Evolutionary conservation across 1,284 basidiomycete genomes (phyloP).

Genomic region (Malassezia nana): DNA sequence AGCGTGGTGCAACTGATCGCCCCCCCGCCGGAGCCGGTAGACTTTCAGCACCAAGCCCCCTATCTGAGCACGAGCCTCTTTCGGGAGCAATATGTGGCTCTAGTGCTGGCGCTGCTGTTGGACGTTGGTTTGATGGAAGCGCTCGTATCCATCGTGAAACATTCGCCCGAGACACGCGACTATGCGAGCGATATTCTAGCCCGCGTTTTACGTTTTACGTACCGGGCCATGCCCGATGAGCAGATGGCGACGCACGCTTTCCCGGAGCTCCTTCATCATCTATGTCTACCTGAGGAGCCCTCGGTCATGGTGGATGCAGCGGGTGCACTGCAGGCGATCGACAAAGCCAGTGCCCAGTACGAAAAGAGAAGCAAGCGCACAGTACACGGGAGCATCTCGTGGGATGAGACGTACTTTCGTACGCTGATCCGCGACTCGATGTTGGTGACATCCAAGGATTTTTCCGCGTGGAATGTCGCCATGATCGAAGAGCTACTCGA

Average conservation of each 20-base stretch:
- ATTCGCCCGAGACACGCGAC: constrained; percentile 20
- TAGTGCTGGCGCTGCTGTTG: constrained; percentile 76
- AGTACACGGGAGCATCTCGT: constrained; percentile 63
- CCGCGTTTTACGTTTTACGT: constrained; percentile 77
- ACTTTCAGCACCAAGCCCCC: neutral
- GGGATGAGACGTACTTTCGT: constrained; percentile 45
- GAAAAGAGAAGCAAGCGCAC: neutral
- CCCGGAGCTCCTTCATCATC: constrained; percentile 73
- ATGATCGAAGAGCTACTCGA: constrained; percentile 78
- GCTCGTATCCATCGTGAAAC: constrained; percentile 35
- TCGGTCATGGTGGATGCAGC: constrained; percentile 66
- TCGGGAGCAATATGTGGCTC: constrained; percentile 65
- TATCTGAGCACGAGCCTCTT: neutral
- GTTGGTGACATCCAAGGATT: constrained; percentile 79
- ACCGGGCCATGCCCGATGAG: constrained; percentile 71
- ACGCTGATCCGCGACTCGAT: constrained; percentile 48
- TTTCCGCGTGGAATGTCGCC: constrained; percentile 85
- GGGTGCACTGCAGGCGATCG: constrained; percentile 73
- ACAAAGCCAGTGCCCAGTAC: constrained; percentile 63
- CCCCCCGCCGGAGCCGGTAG: constrained; percentile 49
- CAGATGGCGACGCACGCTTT: constrained; percentile 75
- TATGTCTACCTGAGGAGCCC: constrained; percentile 57
- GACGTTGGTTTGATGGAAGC: constrained; percentile 62
- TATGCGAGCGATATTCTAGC: constrained; percentile 80
- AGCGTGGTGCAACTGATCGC: neutral